Evolutionary conservation across 2,329 filamentous ascomycete species (phyloP), one percentile per base, ranked within the genome.

Genomic region (Neonectria hederae): DNA sequence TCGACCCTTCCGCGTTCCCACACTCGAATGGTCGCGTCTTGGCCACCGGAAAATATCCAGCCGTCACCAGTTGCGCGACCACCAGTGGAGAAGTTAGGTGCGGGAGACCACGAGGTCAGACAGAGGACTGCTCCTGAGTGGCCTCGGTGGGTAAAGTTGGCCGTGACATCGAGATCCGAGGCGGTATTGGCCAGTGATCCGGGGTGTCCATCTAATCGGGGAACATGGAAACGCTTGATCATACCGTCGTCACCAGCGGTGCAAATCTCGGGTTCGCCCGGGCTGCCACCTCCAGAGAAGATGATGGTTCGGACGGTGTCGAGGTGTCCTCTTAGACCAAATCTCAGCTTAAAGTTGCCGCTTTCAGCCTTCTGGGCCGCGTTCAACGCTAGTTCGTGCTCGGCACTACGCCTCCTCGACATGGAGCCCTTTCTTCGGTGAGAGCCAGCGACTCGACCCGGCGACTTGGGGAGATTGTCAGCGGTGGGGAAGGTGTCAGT

Each of bases 31-130:
- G 93, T 97, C 19, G 92, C 89, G 78, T 99, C 96, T 77, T 97
- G 94, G 4, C 96, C 96, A 65, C 96, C 96, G 5, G 95, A 98
- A 79, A 99, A 99, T 69, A 99, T 94, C 96, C 96, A 99, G 28
- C 96, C 96, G 72, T 98, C 96, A 32, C 95, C 95, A 72, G 92
- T 89, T 8, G 92, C 93, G 67, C 94, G 89, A 7, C 94, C 94
- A 38, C 94, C 93, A 19, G 93, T 97, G 8, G 93, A 92, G 76
- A 97, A 97, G 75, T 92, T 96, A 26, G 92, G 92, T 2, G 93
- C 90, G 2, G 93, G 90, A 2, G 93, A 94, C 85, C 93, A 97
- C 4, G 95, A 92, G 0, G 95, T 90, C 26, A 99, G 82, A 46
- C 89, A 93, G 43, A 97, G 92, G 2, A 99, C 94, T 2, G 94